Conservation (phyloP, 208 protist species). For the Leishmania aethiopica region DNA sequence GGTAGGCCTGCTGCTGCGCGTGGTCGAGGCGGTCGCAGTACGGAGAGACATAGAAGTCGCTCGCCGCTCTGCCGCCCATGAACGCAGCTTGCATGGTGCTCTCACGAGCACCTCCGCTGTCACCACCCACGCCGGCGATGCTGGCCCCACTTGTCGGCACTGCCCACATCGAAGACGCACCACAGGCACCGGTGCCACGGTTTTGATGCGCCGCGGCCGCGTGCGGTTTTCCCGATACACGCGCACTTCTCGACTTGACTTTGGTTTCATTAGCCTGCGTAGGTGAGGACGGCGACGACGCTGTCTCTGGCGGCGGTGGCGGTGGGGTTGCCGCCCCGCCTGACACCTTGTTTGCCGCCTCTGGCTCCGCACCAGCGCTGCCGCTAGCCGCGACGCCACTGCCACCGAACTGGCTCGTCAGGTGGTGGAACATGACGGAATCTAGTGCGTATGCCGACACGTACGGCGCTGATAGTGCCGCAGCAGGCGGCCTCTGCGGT, state of each 20-base stretch:
- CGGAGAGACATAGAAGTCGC: neutral
- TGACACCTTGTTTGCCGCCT: neutral
- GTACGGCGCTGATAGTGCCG: neutral
- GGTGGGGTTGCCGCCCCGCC: neutral
- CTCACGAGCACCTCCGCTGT: neutral
- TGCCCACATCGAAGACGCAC: slow-evolving; percentile 2
- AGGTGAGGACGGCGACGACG: neutral
- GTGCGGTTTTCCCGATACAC: neutral
- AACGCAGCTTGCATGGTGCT: neutral
- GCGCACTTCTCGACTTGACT: neutral
- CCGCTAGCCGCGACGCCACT: neutral
- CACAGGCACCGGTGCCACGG: neutral
- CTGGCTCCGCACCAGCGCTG: neutral
- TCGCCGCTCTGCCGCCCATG: neutral
- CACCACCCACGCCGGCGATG: neutral
- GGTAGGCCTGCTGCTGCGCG: slow-evolving; percentile 32
- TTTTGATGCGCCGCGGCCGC: neutral
- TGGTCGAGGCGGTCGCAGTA: slow-evolving; percentile 26
- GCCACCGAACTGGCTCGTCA: neutral
- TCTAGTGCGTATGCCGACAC: slow-evolving; percentile 6
- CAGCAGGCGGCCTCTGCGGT: neutral
- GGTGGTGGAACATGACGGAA: neutral
- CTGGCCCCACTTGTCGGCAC: neutral
- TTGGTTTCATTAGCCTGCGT: neutral
- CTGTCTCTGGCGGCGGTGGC: neutral